phyloP scores from a whole-genome alignment of 140 eudicot species.

The Senecio squalidus region DNA sequence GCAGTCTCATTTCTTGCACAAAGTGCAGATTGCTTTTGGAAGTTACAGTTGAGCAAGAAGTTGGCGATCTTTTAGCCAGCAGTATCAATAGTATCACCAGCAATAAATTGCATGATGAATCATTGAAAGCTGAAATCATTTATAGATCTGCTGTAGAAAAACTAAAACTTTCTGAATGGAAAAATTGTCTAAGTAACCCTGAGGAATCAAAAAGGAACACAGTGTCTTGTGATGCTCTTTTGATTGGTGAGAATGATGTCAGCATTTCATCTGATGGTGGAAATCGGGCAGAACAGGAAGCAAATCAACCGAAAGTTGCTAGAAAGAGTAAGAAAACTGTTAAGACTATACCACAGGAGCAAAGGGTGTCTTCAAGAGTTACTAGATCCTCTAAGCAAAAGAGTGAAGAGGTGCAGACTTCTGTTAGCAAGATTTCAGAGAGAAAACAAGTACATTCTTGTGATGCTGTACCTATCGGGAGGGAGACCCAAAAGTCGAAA shows the following conservation, averaged over 20 bases:
- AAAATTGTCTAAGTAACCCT: conserved; percentile 37
- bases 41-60: conserved; percentile 56
- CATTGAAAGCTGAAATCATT: conserved; percentile 36
- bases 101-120: conserved; percentile 22
- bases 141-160: conserved; percentile 46
- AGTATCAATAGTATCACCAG: conserved; percentile 24
- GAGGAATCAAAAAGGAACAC: conserved; percentile 26
- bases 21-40: conserved; percentile 55
- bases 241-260: conserved; percentile 11
- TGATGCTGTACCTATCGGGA: conserved; percentile 11
- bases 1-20: conserved; percentile 43
- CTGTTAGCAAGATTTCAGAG: no score
- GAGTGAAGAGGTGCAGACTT: conserved; percentile 21
- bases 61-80: conserved; percentile 58
- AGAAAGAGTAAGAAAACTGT: conserved; percentile 50
- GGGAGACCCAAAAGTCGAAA: conserved; percentile 18
- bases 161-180: conserved; percentile 47
- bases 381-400: conserved; percentile 57
- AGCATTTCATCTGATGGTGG: conserved; percentile 25
- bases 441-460: conserved; percentile 19
- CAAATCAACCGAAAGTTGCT: conserved; percentile 33
- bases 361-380: conserved; percentile 36
- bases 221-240: conserved; percentile 13
- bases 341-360: conserved; percentile 33
- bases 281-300: conserved; percentile 8